Percentiles rank a stretch among this genome's conserved stretches.
Conservation (phyloP, 805 yeast genomes). For the Candida khao-thaluensis region DNA sequence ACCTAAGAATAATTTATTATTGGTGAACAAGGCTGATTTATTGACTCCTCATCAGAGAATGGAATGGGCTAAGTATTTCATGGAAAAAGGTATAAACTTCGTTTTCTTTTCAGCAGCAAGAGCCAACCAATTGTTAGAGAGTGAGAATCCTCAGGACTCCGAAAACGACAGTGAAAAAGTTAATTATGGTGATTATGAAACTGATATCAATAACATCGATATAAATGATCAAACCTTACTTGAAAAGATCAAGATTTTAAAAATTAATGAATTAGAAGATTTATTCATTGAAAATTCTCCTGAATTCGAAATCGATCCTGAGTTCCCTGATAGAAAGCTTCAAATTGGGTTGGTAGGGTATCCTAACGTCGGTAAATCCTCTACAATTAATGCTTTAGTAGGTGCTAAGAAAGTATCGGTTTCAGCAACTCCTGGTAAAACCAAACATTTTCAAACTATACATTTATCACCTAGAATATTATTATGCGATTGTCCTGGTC, state of each 20-base stretch:
- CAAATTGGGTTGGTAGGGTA: conserved; percentile 97
- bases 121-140: conserved; percentile 74
- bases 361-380: conserved; percentile 96
- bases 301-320: conserved; percentile 53
- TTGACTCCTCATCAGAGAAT: conserved; percentile 73
- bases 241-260: conserved; percentile 60
- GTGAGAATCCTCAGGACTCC: conserved; percentile 15
- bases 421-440: conserved; percentile 97
- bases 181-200: conserved; percentile 24
- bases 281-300: conserved; percentile 80
- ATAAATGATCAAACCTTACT: conserved; percentile 16
- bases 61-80: conserved; percentile 85
- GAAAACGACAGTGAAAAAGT: conserved; percentile 18
- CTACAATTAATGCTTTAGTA: conserved; percentile 91
- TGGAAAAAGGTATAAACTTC: conserved; percentile 63
- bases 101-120: conserved; percentile 91
- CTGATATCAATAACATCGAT: conserved; percentile 18
- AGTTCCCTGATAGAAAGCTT: conserved; percentile 57
- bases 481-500: conserved; percentile 98
- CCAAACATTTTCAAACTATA: conserved; percentile 98
- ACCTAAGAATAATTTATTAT: conserved; percentile 70
- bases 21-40: conserved; percentile 93
- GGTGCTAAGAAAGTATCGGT: conserved; percentile 98
- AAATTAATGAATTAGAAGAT: conserved; percentile 81
- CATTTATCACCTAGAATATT: conserved; percentile 77